A percentile compares a stretch with the other conserved stretches of the same genome.
These are phyloP conservation scores for Paracoccidioides lutzii DNA, from an alignment of 2,329 filamentous ascomycete genomes.

Conservation along the genomic window DNA sequence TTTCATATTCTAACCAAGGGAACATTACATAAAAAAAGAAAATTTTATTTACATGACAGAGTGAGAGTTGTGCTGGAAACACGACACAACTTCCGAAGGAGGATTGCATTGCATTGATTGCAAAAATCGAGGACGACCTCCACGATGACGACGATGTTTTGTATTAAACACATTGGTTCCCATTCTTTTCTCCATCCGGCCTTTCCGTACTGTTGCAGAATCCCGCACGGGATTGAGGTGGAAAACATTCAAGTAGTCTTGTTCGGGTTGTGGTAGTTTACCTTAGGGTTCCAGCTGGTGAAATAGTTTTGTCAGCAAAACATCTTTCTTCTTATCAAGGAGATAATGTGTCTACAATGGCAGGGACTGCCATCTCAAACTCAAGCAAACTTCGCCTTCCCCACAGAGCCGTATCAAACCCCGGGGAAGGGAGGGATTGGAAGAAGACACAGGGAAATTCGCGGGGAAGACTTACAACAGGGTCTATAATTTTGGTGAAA, in stretches of 20 bases:
- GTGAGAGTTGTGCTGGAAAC: neutral
- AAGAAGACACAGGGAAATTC: neutral
- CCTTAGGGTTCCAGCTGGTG: conserved; percentile 74
- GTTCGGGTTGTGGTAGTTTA: conserved; percentile 97
- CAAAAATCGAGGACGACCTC: neutral
- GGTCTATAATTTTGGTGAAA: conserved; percentile 35
- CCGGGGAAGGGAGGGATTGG: neutral
- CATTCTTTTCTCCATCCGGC: neutral
- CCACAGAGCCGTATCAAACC: no score
- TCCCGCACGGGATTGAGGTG: neutral
- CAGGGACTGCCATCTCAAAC: no score
- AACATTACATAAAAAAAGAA: neutral
- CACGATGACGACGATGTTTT: neutral
- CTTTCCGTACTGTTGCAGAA: neutral
- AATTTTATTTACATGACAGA: conserved; percentile 1
- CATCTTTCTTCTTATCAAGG: neutral
- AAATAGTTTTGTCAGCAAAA: conserved; percentile 6
- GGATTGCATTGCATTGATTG: no score
- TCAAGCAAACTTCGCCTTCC: no score
- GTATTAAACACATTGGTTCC: neutral
- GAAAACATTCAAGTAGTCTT: conserved; percentile 39
- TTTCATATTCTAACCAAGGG: neutral
- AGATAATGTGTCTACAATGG: no score
- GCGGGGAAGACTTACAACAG: conserved; percentile 44
- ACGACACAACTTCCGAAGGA: neutral